phyloP scores from a whole-genome alignment of 1,284 basidiomycete genomes.

The Sporisorium iseilematis-ciliati region DNA sequence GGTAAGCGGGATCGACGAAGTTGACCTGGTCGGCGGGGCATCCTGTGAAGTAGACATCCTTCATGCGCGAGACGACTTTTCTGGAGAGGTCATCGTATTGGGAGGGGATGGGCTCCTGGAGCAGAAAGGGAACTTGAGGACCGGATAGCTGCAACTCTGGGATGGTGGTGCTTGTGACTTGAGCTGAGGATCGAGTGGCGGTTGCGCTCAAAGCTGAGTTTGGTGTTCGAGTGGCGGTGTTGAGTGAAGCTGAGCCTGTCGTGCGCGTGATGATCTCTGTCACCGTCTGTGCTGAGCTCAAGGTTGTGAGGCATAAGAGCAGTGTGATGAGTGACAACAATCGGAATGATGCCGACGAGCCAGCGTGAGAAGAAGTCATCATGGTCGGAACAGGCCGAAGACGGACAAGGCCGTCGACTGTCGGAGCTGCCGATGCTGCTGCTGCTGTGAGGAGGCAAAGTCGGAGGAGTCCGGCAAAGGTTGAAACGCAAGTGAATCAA shows the following conservation, averaged over 20 bases:
- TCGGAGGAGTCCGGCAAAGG: not conserved
- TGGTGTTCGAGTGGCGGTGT: conserved; percentile 25
- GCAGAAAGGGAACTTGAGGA: conserved; percentile 44
- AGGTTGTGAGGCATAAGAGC: not conserved
- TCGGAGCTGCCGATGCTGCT: not conserved
- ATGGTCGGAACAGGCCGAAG: conserved; percentile 8
- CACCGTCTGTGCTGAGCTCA: conserved; percentile 30
- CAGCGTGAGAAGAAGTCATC: conserved; percentile 10
- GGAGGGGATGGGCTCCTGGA: conserved; percentile 44
- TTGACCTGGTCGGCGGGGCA: conserved; percentile 44
- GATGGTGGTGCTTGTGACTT: conserved; percentile 46
- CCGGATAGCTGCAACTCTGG: conserved; percentile 46
- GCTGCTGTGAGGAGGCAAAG: not conserved
- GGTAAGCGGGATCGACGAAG: conserved; percentile 42
- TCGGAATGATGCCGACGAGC: conserved; percentile 20
- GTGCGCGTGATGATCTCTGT: conserved; percentile 34
- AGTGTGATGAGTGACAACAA: conserved; percentile 1
- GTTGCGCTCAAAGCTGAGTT: conserved; percentile 8
- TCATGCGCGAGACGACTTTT: conserved; percentile 34
- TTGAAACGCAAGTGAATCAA: not conserved
- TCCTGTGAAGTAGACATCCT: conserved; percentile 56
- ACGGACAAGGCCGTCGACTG: not conserved
- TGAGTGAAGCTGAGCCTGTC: conserved; percentile 50
- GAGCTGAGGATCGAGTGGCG: conserved; percentile 17
- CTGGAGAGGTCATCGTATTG: conserved; percentile 22